Evolutionary conservation across 2,329 filamentous ascomycete species (phyloP), one percentile per base, ranked within the genome.

Genomic region (Chrysoporthe austroafricana): DNA sequence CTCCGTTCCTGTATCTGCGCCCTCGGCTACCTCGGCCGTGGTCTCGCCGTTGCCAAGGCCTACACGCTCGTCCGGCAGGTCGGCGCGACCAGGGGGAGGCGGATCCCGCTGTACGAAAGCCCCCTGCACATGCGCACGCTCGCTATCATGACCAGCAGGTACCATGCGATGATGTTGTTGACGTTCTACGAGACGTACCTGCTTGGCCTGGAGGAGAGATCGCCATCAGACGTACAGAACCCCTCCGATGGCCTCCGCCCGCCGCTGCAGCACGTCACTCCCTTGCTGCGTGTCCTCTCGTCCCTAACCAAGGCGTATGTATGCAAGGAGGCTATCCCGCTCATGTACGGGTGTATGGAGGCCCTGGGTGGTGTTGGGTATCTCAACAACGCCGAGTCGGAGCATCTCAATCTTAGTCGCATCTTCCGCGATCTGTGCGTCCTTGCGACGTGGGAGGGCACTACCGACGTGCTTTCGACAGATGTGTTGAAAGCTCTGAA

Each of bases 361-460:
- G 81, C 83, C 1, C 80, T 91, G 0, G 89, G 89, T 8, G 89
- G 89, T 0, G 85, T 91, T 0, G 89, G 90, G 0, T 91, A 91
- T 71, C 82, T 90, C 34, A 82, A 88, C 73, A 90, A 79, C 71
- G 81, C 85, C 48, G 85, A 87, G 68, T 85, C 88, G 67, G 87
- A 88, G 62, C 84, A 87, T 48, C 79, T 91, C 67, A 93, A 93
- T 73, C 79, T 93, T 3, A 84, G 90, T 0, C 83, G 89, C 7
- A 79, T 92, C 0, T 88, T 88, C 72, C 84, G 91, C 8, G 90
- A 93, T 72, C 86, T 84, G 1, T 81, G 79, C 8, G 90, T 92
- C 2, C 78, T 68, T 32, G 48, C 66, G 18, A 68, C 56, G 61
- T 91, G 89, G 88, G 90, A 91, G 76, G 89, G 90, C 0, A 93